A percentile compares a stretch with the other conserved stretches of the same genome.
phyloP scores from a whole-genome alignment of 2,329 filamentous ascomycete species.

The Bipolaris cookei region DNA sequence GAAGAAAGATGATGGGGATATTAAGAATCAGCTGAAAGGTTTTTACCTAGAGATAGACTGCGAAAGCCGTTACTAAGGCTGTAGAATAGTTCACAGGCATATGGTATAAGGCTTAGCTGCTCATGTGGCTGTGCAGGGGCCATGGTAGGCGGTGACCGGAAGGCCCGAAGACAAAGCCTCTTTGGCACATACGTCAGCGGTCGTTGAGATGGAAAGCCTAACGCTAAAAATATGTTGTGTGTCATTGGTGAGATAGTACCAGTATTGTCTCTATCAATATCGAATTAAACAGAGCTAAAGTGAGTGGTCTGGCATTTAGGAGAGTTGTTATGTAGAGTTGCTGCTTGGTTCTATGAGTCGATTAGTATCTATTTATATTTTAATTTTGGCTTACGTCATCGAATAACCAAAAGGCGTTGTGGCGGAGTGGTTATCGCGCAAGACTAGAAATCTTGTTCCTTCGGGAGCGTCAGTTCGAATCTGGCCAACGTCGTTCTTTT shows the following conservation, averaged over 20 bases:
- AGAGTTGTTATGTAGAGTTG: no score
- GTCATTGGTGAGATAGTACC: neutral
- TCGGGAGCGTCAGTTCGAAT: conserved; percentile 22
- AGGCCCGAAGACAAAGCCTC: neutral
- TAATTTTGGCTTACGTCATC: conserved; percentile 4
- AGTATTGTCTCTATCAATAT: neutral
- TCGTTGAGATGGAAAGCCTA: neutral
- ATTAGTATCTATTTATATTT: neutral
- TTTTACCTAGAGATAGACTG: neutral
- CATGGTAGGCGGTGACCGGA: neutral
- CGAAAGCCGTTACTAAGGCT: neutral
- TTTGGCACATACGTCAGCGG: neutral
- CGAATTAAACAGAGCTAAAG: neutral
- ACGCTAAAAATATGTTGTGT: neutral
- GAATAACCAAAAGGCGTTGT: conserved; percentile 6
- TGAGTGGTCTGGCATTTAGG: neutral
- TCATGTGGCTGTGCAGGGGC: neutral
- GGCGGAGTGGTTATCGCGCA: conserved; percentile 20
- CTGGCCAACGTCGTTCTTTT: conserved; percentile 18
- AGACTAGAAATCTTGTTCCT: conserved; percentile 23
- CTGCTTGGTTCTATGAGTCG: neutral
- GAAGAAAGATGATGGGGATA: no score
- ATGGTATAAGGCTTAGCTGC: neutral
- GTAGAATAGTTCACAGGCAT: neutral
- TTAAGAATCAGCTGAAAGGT: neutral